These are phyloP conservation scores for Microthlaspi erraticum DNA, from an alignment of 345 rosid genomes.

Conservation along the genomic window DNA sequence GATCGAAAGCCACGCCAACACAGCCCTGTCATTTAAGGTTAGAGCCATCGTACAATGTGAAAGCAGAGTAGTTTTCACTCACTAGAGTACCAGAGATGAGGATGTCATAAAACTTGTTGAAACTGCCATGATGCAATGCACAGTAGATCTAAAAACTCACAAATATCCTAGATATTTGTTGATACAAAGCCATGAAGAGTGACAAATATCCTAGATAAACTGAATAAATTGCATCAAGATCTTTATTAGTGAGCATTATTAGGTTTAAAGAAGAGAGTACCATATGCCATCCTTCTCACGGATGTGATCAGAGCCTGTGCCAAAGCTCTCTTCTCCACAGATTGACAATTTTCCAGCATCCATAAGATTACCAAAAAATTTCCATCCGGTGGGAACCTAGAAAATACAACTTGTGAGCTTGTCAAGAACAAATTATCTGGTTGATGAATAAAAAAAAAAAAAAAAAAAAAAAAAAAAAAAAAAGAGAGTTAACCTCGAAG, in stretches of 20 bases:
- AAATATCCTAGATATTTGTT: not conserved
- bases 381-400: slow-evolving; percentile 98
- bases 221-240: slow-evolving; percentile 11
- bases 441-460: too few species aligned
- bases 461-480: too few species aligned
- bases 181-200: not conserved
- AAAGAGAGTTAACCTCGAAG: slow-evolving; percentile 50
- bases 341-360: slow-evolving; percentile 93
- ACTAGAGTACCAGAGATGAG: slow-evolving; percentile 7
- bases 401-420: slow-evolving; percentile 38
- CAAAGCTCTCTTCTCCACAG: slow-evolving; percentile 98
- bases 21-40: slow-evolving; percentile 69
- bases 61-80: slow-evolving; percentile 14
- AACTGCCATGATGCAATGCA: not conserved
- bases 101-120: slow-evolving; percentile 2
- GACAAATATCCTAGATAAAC: slow-evolving; percentile 3
- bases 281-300: slow-evolving; percentile 97
- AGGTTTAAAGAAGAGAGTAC: slow-evolving; percentile 52
- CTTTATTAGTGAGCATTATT: not conserved
- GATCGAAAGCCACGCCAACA: slow-evolving; percentile 92
- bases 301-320: slow-evolving; percentile 97
- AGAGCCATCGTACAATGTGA: slow-evolving; percentile 5
- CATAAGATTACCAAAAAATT: slow-evolving; percentile 96
- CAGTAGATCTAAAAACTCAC: not conserved
- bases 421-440: slow-evolving; percentile 3